phyloP scores from a whole-genome alignment of 768 basidiomycete genomes.

The Naganishia friedmannii region DNA sequence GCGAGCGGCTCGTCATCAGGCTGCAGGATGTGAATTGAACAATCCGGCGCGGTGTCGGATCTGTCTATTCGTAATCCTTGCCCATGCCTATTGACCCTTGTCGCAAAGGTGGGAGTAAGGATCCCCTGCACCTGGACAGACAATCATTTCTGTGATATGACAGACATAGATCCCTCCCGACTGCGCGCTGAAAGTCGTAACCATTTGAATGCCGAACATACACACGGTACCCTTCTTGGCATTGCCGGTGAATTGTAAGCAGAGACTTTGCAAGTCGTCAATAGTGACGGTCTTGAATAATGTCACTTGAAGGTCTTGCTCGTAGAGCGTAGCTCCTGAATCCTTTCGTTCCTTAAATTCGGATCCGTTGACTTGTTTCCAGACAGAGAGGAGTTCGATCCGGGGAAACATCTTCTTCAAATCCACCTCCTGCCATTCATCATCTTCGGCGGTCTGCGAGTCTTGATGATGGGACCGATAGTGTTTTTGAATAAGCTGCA shows the following conservation, averaged over 20 bases:
- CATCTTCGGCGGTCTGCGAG: not conserved
- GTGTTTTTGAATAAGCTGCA: not conserved
- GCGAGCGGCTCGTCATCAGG: not conserved
- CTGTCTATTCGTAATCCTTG: not conserved
- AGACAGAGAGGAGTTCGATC: not conserved
- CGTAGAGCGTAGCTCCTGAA: not conserved
- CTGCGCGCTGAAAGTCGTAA: not conserved
- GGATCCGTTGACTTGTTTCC: not conserved
- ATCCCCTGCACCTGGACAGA: not conserved
- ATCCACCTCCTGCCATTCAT: not conserved
- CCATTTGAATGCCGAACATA: constrained; percentile 6
- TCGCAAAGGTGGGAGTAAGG: not conserved
- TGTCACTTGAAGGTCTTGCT: not conserved
- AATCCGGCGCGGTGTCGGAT: not conserved
- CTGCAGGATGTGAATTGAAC: not conserved
- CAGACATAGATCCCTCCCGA: not conserved
- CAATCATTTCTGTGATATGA: not conserved
- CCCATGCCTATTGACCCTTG: not conserved
- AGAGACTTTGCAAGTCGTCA: not conserved
- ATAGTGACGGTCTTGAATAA: not conserved
- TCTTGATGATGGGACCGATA: not conserved
- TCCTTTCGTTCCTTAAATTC: not conserved
- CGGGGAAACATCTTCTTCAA: not conserved
- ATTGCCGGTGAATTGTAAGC: not conserved
- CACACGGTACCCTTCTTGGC: not conserved